Evolutionary conservation across 306 rosid species (phyloP).

Genomic region (Vicia villosa): DNA sequence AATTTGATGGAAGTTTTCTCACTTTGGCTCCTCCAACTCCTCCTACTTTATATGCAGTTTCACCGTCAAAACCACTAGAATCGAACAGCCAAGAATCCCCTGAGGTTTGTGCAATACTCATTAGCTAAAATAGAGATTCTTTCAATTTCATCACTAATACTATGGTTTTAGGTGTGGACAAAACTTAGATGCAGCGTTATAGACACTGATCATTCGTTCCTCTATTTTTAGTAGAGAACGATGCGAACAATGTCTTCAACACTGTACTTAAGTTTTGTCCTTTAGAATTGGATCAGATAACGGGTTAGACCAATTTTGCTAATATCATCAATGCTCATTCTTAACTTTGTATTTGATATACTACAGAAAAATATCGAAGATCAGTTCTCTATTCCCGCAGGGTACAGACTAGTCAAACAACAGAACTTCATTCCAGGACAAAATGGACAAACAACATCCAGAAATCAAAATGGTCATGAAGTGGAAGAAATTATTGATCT

Average conservation of each 20-base stretch:
- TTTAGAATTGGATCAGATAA: background rate
- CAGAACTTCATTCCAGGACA: constrained; percentile 55
- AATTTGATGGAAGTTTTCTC: constrained; percentile 55
- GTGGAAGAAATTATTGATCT: constrained; percentile 65
- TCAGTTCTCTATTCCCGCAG: constrained; percentile 36
- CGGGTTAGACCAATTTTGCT: background rate
- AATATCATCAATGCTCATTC: constrained; percentile 18
- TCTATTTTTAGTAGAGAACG: no score
- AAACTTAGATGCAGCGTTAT: background rate
- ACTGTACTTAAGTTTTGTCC: background rate
- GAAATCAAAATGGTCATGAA: constrained; percentile 41
- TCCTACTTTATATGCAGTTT: constrained; percentile 39
- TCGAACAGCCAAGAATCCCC: constrained; percentile 41
- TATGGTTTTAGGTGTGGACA: background rate
- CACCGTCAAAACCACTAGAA: constrained; percentile 39
- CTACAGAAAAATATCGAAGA: constrained; percentile 52
- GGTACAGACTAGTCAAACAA: constrained; percentile 40
- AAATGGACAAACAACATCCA: constrained; percentile 40
- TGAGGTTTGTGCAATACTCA: constrained; percentile 41
- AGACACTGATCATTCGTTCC: no score
- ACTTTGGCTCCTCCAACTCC: constrained; percentile 56
- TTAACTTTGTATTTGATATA: constrained; percentile 23
- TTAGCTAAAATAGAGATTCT: background rate
- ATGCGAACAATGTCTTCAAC: no score
- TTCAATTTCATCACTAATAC: background rate